Evolutionary conservation across 1,139 yeast species (phyloP), one percentile per base, ranked within the genome.

Genomic region (Debaryomyces coudertii): DNA sequence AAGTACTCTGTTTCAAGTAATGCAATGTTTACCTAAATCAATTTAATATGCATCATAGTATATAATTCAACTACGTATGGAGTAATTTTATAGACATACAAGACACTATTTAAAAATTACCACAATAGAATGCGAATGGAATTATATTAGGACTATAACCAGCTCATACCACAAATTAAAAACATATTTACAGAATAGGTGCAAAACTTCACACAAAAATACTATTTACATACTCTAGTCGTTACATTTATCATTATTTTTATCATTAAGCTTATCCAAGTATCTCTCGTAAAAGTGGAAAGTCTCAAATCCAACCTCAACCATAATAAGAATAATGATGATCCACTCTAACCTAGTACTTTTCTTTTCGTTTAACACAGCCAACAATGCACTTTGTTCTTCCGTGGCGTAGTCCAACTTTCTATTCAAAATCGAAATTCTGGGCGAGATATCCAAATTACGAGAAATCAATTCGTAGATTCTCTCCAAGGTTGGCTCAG

Each of bases 381-480:
- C 79, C 51, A 90, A 75, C 39, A 90, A 70, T 1, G 92, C 92
- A 20, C 90, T 76, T 23, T 89, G 88, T 62, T 90, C 95, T 51
- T 90, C 97, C 0, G 95, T 85, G 1, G 95, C 92, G 63, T 90
- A 90, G 62, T 90, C 97, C 46, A 90, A 69, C 60, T 90, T 90
- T 46, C 92, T 77, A 65, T 90, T 90, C 60, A 90, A 69, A 36
- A 90, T 89, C 30, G 83, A 75, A 39, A 90, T 87, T 52, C 97
- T 71, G 2, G 93, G 87, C 30, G 78, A 75, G 23, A 90, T 83
- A 59, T 90, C 97, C 46, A 90, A 70, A 30, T 81, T 81, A 45
- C 78, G 77, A 1, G 95, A 86, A 4, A 89, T 82, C 18, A 81
- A 75, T 41, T 83, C 78, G 63, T 89, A 90, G 14, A 90, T 80